phyloP scores from a whole-genome alignment of 2,329 filamentous ascomycete genomes.

The Davidsoniella eucalypti region DNA sequence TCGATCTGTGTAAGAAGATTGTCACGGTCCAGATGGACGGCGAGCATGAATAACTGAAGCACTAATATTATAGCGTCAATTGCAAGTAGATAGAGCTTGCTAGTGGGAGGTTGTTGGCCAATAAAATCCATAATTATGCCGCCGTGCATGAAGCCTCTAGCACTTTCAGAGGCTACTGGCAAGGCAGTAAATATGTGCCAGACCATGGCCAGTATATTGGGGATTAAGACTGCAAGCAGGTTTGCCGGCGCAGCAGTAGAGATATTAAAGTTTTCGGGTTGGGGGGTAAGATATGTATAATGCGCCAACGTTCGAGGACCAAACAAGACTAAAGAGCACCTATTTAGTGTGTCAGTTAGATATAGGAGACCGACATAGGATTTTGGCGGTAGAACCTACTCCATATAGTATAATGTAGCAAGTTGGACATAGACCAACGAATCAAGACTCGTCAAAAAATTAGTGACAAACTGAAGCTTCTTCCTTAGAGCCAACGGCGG shows the following conservation, averaged over 20 bases:
- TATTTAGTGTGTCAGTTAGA: conserved; percentile 20
- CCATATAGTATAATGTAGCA: conserved; percentile 52
- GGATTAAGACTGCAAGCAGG: conserved; percentile 39
- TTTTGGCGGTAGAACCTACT: conserved; percentile 30
- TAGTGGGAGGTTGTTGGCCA: conserved; percentile 46
- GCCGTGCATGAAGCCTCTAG: conserved; percentile 49
- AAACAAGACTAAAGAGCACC: conserved; percentile 49
- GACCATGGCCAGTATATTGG: conserved; percentile 44
- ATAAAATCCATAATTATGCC: conserved; percentile 52
- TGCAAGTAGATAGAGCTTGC: conserved; percentile 36
- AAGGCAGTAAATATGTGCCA: conserved; percentile 40
- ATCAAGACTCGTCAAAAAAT: conserved; percentile 45
- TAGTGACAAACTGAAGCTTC: conserved; percentile 43
- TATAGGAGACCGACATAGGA: not conserved
- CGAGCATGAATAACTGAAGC: conserved; percentile 47
- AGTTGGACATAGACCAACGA: conserved; percentile 47
- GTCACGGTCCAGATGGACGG: conserved; percentile 44
- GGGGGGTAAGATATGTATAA: conserved; percentile 47
- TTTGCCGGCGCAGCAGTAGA: conserved; percentile 40
- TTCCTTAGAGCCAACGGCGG: conserved; percentile 30
- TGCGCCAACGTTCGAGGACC: conserved; percentile 41
- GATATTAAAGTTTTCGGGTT: conserved; percentile 38
- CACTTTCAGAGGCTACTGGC: conserved; percentile 40
- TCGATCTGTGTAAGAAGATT: conserved; percentile 25
- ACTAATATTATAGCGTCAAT: conserved; percentile 39